Conservation (phyloP, 139 green algal species). For the Picochlorum sp. region DNA sequence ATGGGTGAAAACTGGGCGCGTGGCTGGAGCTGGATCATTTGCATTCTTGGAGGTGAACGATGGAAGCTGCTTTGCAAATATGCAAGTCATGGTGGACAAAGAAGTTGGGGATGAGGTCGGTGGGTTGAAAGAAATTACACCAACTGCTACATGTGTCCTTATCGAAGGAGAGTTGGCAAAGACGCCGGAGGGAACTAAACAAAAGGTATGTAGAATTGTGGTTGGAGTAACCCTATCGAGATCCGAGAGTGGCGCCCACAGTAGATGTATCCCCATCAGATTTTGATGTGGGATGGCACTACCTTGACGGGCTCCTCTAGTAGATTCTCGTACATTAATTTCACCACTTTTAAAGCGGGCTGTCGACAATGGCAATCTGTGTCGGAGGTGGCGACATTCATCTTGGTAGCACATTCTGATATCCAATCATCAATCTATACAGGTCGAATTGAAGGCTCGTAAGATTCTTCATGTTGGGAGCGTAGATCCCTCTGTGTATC, state of each 20-base stretch:
- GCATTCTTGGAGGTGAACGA: slow-evolving; percentile 98
- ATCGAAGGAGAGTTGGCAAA: slow-evolving; percentile 76
- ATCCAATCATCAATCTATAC: slow-evolving; percentile 4
- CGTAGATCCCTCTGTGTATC: slow-evolving; percentile 81
- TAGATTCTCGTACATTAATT: slow-evolving; percentile 27
- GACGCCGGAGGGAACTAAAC: slow-evolving; percentile 81
- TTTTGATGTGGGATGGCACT: not conserved
- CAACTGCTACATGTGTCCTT: slow-evolving; percentile 80
- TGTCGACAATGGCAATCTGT: slow-evolving; percentile 1
- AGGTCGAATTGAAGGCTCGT: slow-evolving; percentile 76
- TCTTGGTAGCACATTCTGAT: slow-evolving; percentile 15
- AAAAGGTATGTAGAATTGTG: slow-evolving; percentile 26
- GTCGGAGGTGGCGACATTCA: slow-evolving; percentile 21
- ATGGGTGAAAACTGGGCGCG: slow-evolving; percentile 97
- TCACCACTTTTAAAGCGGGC: slow-evolving; percentile 19
- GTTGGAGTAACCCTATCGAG: slow-evolving; percentile 1
- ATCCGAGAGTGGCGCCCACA: slow-evolving; percentile 29
- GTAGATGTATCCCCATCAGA: slow-evolving; percentile 1
- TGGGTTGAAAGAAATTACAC: slow-evolving; percentile 49
- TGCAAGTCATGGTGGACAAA: slow-evolving; percentile 84
- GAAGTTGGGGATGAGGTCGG: slow-evolving; percentile 62
- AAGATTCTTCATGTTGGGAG: slow-evolving; percentile 71
- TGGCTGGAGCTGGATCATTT: slow-evolving; percentile 83
- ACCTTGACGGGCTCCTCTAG: slow-evolving; percentile 31
- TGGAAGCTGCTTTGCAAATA: slow-evolving; percentile 75